Conservation (phyloP, 371 early-diverging fungal species). For the Mortierella sp. region DNA sequence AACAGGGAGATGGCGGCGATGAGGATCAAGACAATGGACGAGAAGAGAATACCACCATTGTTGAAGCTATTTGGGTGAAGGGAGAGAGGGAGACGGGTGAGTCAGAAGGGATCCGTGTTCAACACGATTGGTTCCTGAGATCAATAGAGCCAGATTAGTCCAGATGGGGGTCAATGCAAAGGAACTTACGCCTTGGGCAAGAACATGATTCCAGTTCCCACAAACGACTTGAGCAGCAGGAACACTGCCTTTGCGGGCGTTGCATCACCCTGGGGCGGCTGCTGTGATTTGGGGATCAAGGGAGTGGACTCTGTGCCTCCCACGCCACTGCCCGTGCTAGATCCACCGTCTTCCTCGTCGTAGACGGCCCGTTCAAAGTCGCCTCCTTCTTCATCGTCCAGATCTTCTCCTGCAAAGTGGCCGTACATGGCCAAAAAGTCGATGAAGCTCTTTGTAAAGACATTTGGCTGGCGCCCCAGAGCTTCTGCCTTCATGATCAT, state of each 20-base stretch:
- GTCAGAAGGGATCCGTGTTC: too few species aligned
- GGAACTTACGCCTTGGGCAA: conserved; percentile 72
- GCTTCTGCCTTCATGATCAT: conserved; percentile 76
- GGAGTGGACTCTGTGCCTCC: conserved; percentile 61
- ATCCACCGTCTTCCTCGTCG: conserved; percentile 56
- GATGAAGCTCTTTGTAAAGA: conserved; percentile 89
- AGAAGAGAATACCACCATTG: conserved; percentile 76
- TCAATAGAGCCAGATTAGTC: neutral
- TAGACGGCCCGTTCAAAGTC: conserved; percentile 68
- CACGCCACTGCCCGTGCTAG: conserved; percentile 18
- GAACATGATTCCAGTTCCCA: conserved; percentile 91
- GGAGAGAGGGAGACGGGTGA: too few species aligned
- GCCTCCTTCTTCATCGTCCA: conserved; percentile 84
- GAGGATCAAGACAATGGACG: conserved; percentile 61
- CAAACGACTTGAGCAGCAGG: conserved; percentile 86
- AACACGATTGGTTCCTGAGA: too few species aligned
- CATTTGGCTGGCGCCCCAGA: conserved; percentile 73
- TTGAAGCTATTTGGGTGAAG: conserved; percentile 58
- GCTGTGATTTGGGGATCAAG: conserved; percentile 62
- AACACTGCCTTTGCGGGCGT: conserved; percentile 86
- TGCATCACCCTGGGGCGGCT: conserved; percentile 73
- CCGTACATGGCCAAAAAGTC: conserved; percentile 95
- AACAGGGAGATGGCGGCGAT: conserved; percentile 69
- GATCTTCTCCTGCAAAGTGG: conserved; percentile 94
- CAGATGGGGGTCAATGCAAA: neutral